phyloP scores from a whole-genome alignment of 331 rosid species.

The Arachis monticola region DNA sequence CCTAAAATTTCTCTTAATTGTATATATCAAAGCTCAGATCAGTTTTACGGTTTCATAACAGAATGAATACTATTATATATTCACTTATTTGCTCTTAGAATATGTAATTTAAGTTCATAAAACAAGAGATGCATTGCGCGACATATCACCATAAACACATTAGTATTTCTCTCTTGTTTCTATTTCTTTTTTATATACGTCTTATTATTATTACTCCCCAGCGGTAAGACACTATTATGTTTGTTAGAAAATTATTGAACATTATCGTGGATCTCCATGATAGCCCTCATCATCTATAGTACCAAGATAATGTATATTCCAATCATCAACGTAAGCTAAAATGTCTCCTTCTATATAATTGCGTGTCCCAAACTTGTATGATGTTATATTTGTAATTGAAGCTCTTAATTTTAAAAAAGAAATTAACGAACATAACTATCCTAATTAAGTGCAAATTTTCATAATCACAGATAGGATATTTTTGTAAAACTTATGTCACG shows the following conservation, averaged over 20 bases:
- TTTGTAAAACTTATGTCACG: too few relatives aligned
- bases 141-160: constrained; percentile 6
- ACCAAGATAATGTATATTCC: neutral
- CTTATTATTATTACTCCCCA: constrained; percentile 22
- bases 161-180: constrained; percentile 22
- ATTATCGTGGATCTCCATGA: constrained; percentile 46
- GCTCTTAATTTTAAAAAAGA: too few relatives aligned
- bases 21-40: neutral
- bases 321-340: constrained; percentile 18
- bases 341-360: neutral
- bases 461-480: too few relatives aligned
- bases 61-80: neutral
- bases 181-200: constrained; percentile 14
- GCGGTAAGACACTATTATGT: constrained; percentile 24
- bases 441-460: too few relatives aligned
- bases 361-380: neutral
- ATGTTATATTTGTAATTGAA: too few relatives aligned
- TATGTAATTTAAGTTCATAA: neutral
- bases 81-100: neutral
- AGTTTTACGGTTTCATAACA: neutral
- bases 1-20: neutral
- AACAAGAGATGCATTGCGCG: neutral
- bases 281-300: constrained; percentile 19
- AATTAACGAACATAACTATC: too few relatives aligned
- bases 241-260: constrained; percentile 26